Conservation (phyloP, 257 asterid species). For the Ajuga chamaepitys region DNA sequence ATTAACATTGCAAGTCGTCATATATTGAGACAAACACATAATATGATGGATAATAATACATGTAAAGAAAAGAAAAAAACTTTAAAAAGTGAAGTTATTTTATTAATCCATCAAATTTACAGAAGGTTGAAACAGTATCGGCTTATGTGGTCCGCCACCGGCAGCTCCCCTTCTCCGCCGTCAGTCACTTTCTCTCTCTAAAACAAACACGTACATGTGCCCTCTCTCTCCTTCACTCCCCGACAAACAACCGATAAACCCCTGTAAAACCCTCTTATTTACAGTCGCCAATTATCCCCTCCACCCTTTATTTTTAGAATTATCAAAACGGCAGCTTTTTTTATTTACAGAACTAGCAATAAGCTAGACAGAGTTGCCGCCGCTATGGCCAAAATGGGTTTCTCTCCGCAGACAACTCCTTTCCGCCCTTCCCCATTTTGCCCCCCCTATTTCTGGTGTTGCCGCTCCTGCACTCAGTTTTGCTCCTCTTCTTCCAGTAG, state of each 20-base stretch:
- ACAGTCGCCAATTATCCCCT: slow-evolving; percentile 21
- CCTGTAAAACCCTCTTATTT: slow-evolving; percentile 38
- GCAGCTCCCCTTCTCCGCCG: background rate
- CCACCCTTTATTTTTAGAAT: background rate
- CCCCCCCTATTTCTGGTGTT: slow-evolving; percentile 53
- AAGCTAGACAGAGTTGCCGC: slow-evolving; percentile 56
- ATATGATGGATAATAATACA: no score
- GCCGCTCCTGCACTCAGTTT: slow-evolving; percentile 35
- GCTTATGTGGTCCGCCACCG: background rate
- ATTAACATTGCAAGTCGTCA: no score
- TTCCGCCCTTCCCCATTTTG: slow-evolving; percentile 36
- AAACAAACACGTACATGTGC: slow-evolving; percentile 25
- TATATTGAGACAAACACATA: no score
- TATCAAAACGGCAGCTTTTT: slow-evolving; percentile 73
- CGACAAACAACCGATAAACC: slow-evolving; percentile 39
- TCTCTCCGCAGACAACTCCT: slow-evolving; percentile 49
- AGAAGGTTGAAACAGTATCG: no score
- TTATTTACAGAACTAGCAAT: slow-evolving; percentile 42
- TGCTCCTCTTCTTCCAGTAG: slow-evolving; percentile 38
- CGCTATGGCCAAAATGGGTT: slow-evolving; percentile 79
- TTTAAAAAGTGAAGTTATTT: no score
- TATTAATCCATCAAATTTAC: no score
- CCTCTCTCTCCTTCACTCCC: slow-evolving; percentile 19
- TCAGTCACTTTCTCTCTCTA: slow-evolving; percentile 16
- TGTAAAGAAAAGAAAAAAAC: no score